These are phyloP conservation scores for Fusarium drepaniforme DNA, from an alignment of 2,329 filamentous ascomycete species.

Conservation along the genomic window DNA sequence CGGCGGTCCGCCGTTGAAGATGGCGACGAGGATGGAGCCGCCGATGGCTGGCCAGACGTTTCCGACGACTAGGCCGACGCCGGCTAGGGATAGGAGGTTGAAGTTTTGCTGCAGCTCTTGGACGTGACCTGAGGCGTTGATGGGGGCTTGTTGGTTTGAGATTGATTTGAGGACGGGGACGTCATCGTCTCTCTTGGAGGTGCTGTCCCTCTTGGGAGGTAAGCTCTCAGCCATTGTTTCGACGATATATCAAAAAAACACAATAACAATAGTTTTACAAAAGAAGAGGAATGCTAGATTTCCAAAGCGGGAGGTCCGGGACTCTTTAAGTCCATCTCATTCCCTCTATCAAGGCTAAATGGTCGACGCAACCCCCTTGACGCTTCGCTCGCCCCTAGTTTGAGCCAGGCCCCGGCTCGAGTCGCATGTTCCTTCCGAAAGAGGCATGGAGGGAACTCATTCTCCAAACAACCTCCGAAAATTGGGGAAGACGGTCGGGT, in stretches of 20 bases:
- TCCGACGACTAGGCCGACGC: slow-evolving; percentile 56
- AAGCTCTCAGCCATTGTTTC: slow-evolving; percentile 16
- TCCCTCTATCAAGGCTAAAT: not conserved
- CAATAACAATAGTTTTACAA: not conserved
- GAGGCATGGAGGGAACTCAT: slow-evolving; percentile 14
- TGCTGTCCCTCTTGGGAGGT: slow-evolving; percentile 23
- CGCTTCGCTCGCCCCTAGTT: slow-evolving; percentile 3
- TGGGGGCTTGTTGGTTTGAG: slow-evolving; percentile 6
- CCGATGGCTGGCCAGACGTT: slow-evolving; percentile 60
- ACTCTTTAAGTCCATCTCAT: not conserved
- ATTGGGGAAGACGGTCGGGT: slow-evolving; percentile 6
- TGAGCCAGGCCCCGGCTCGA: slow-evolving; percentile 4
- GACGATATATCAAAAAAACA: not conserved
- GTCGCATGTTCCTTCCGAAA: slow-evolving; percentile 37
- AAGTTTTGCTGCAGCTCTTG: slow-evolving; percentile 55
- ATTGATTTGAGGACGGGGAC: slow-evolving; percentile 5
- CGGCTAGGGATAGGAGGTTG: slow-evolving; percentile 55
- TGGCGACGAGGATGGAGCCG: slow-evolving; percentile 60
- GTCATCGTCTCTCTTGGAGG: slow-evolving; percentile 14
- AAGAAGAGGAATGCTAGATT: not conserved
- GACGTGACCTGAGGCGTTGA: slow-evolving; percentile 57
- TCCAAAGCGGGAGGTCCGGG: not conserved
- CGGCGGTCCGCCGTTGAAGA: slow-evolving; percentile 72
- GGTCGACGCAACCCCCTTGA: slow-evolving; percentile 4
- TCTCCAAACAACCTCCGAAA: slow-evolving; percentile 17